phyloP scores from a whole-genome alignment of 1,284 basidiomycete genomes.

The Sporisorium exsertum region DNA sequence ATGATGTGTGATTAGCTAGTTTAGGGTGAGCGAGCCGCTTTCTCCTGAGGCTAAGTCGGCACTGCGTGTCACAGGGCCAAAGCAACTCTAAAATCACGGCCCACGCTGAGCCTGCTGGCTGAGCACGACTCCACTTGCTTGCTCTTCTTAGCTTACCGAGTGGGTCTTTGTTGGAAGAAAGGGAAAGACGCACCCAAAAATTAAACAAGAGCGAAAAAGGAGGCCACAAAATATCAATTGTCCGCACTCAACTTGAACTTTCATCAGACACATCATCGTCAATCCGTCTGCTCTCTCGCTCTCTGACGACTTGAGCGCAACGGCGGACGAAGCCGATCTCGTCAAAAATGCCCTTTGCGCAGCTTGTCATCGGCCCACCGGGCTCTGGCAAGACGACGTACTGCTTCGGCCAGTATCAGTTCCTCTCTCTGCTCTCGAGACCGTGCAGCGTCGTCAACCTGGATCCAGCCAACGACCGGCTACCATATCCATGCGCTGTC shows the following conservation, averaged over 20 bases:
- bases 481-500: conserved; percentile 90
- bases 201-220: conserved; percentile 8
- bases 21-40: not conserved
- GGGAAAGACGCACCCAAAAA: not conserved
- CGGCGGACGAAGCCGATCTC: not conserved
- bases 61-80: not conserved
- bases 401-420: conserved; percentile 70
- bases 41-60: conserved; percentile 1
- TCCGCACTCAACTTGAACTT: not conserved
- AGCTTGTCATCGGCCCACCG: conserved; percentile 61
- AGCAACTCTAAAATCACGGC: conserved; percentile 32
- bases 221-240: conserved; percentile 1
- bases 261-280: not conserved
- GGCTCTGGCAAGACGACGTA: conserved; percentile 67
- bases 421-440: conserved; percentile 85
- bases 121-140: conserved; percentile 3
- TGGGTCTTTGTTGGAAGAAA: conserved; percentile 10
- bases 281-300: not conserved
- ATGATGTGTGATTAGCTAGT: conserved; percentile 16
- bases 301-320: not conserved
- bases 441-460: conserved; percentile 92
- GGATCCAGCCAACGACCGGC: conserved; percentile 90
- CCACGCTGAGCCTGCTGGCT: conserved; percentile 23
- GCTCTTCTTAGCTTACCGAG: conserved; percentile 1
- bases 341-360: conserved; percentile 53